Percentiles rank a stretch among this genome's conserved stretches.
Evolutionary conservation across 2,329 filamentous ascomycete species (phyloP).

Genomic region (Fusarium tanahbumbuense): DNA sequence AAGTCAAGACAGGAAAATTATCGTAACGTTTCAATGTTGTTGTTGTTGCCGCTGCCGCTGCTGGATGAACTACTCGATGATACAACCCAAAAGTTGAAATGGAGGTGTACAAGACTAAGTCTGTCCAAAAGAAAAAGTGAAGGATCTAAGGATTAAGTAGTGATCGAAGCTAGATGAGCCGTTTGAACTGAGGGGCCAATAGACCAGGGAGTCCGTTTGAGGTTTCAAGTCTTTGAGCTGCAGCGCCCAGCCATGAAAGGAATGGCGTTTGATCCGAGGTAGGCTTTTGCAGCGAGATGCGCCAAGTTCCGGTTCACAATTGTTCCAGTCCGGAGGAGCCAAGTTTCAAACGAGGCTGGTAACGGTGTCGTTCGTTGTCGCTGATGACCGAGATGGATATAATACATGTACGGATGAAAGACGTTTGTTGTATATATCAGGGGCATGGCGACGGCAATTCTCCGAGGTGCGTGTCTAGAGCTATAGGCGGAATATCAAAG

Average conservation of each 20-base stretch:
- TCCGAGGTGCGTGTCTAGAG: rapidly evolving
- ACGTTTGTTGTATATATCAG: not conserved
- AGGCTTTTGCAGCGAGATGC: not conserved
- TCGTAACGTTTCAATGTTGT: rapidly evolving
- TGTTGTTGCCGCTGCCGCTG: not conserved
- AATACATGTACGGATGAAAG: not conserved
- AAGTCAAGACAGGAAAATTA: too few relatives aligned
- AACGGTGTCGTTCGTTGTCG: not conserved
- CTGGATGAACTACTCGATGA: not conserved
- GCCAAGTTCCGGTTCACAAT: rapidly evolving
- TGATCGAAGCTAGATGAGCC: rapidly evolving
- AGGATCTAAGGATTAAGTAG: not conserved
- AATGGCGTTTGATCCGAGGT: rapidly evolving
- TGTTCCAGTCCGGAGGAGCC: rapidly evolving
- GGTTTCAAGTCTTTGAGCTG: too few relatives aligned
- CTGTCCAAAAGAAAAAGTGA: not conserved
- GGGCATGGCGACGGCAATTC: rapidly evolving
- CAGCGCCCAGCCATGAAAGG: not conserved
- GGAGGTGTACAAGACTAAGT: not conserved
- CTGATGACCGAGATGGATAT: not conserved
- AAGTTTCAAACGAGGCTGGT: not conserved
- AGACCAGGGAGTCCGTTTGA: too few relatives aligned
- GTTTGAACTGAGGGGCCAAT: too few relatives aligned
- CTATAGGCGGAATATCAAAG: not conserved
- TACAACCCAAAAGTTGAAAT: too few relatives aligned